Conservation (phyloP, 257 asterid genomes). For the Cynanchum wilfordii region DNA sequence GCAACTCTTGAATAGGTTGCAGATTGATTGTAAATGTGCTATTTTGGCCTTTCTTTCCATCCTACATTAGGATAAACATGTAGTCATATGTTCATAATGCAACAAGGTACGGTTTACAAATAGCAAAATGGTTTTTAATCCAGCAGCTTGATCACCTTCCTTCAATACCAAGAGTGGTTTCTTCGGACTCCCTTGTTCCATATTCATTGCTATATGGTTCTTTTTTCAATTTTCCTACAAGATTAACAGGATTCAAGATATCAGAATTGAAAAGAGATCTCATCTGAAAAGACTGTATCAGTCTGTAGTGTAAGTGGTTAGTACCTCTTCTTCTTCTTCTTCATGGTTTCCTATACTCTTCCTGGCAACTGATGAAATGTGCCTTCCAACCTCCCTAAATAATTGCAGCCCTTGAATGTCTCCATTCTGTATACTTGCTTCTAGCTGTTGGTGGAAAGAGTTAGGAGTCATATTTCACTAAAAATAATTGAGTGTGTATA, state of each 20-base stretch:
- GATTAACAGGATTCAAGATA: constrained; percentile 9
- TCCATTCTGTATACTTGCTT: constrained; percentile 63
- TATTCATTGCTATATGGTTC: constrained; percentile 25
- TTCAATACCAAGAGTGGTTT: constrained; percentile 24
- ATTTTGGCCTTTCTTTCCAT: constrained; percentile 1
- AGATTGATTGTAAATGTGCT: background rate
- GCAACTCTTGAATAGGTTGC: background rate
- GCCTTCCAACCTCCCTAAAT: constrained; percentile 38
- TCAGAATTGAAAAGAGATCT: constrained; percentile 18
- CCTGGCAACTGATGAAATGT: constrained; percentile 29
- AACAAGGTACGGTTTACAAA: constrained; percentile 6
- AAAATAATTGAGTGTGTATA: constrained; percentile 6
- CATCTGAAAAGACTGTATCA: background rate
- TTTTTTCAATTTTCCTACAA: constrained; percentile 22
- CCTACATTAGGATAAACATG: background rate
- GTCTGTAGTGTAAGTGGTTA: constrained; percentile 14
- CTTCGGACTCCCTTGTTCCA: constrained; percentile 21
- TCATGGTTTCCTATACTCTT: constrained; percentile 26
- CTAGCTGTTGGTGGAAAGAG: constrained; percentile 54
- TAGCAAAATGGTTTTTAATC: constrained; percentile 8
- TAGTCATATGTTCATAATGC: background rate
- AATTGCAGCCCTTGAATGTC: constrained; percentile 61
- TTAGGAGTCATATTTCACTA: constrained; percentile 21
- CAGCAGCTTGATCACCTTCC: constrained; percentile 23
- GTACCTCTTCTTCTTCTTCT: constrained; percentile 54